Percentiles rank a stretch among this genome's conserved stretches.
These are phyloP conservation scores for Cladochytrium replicatum DNA, from an alignment of 192 early-diverging fungal species.

Conservation along the genomic window DNA sequence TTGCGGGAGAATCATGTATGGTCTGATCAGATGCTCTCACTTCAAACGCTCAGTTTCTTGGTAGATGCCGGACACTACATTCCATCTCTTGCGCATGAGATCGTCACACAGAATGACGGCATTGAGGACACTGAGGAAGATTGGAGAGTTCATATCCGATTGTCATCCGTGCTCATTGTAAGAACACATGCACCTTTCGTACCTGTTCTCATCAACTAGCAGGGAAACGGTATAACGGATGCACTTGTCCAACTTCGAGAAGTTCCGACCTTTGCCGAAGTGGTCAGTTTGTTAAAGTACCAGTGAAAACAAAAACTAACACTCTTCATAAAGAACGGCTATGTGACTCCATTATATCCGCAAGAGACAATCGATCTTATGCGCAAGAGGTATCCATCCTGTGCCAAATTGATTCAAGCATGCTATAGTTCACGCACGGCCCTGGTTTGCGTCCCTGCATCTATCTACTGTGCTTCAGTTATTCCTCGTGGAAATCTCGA, in stretches of 20 bases:
- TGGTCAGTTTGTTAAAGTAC: too few relatives aligned
- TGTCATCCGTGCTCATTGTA: too few relatives aligned
- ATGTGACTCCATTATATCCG: conserved; percentile 71
- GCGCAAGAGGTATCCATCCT: conserved; percentile 61
- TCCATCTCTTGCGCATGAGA: conserved; percentile 75
- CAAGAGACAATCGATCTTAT: conserved; percentile 67
- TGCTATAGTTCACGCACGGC: conserved; percentile 78
- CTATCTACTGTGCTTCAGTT: conserved; percentile 69
- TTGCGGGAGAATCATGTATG: conserved; percentile 69
- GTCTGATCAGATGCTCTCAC: too few relatives aligned
- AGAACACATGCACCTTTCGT: too few relatives aligned
- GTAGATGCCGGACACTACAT: conserved; percentile 98
- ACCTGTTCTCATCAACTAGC: too few relatives aligned
- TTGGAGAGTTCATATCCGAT: too few relatives aligned
- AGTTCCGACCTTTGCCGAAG: conserved; percentile 55
- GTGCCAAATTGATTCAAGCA: conserved; percentile 57
- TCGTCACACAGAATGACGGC: too few relatives aligned
- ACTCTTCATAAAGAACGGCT: too few relatives aligned
- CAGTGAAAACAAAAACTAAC: too few relatives aligned
- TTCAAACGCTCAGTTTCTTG: too few relatives aligned
- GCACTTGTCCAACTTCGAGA: conserved; percentile 79
- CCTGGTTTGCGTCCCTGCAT: conserved; percentile 71
- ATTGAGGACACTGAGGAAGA: too few relatives aligned
- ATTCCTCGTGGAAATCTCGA: background rate
- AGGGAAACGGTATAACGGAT: conserved; percentile 90